Evolutionary conservation across 306 rosid species (phyloP), one percentile per base, ranked within the genome.

Genomic region (Lathyrus tuberosus): DNA sequence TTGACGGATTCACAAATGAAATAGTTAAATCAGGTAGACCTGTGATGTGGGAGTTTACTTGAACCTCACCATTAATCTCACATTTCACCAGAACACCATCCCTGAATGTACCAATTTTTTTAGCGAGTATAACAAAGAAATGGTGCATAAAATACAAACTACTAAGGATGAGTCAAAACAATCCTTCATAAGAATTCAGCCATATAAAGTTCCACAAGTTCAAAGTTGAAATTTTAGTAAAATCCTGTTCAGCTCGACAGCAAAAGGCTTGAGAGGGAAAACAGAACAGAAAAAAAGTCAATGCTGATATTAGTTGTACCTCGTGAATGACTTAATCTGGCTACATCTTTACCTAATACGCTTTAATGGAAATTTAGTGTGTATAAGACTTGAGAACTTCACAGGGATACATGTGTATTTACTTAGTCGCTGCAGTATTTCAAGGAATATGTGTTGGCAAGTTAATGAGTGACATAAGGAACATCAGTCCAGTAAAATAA

Each of bases 1-100:
- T 84, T 16, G 97, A 83, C 71, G 99, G 92, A 80, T 94, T 94
- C 76, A 87, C 69, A 52, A 94, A 94, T 57, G 92, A 88, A 75
- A 94, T 90, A 43, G 95, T 87, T 84, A 94, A 78, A 74, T 94
- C 97, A 59, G 99, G 99, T 65, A 84, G 84, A 64, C 99, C 99
- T 8, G 95, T 81, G 80, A 94, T 84, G 76, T 87, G 97, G 69
- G 95, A 94, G 37, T 94, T 94, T 57, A 94, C 91, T 88, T 94
- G 96, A 80, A 94, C 92, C 79, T 87, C 92, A 40, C 99, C 99
- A 22, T 78, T 85, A 58, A 91, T 79, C 82, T 91, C 99, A 40
- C 99, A 94, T 71, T 88, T 94, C 82, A 91, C 92, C 72, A 91
- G 71, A 74, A 48, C 80, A 42, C 96, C 99, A 69, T 91, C 95